Base-by-base conservation (phyloP, 2,329 filamentous ascomycete genomes). In the Fusarium pseudonygamai region DNA sequence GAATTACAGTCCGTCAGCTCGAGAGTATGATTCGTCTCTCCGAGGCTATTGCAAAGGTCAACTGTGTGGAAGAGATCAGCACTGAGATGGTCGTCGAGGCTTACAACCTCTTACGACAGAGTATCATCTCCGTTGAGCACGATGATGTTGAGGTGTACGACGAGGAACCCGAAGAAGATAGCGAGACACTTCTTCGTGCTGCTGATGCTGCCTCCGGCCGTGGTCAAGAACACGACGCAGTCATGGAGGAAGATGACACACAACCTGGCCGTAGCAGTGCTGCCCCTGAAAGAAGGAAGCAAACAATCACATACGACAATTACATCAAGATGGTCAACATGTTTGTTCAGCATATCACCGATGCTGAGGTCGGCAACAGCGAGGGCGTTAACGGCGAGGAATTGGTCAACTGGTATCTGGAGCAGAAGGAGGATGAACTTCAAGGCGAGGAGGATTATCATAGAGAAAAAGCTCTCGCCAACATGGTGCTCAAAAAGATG, bases 31-130 rank as follows among this genome's bases (percentile, higher is more conserved):
- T 99, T 75, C 94, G 96, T 73, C 86, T 99, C 63, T 96, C 93
- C 61, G 96, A 99, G 83, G 96, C 96, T n/a, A 98, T 99, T 75
- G 96, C 96, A 66, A 98, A 98, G 83, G 94, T 95, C 66, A 98
- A 97, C 80, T 99, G 96, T 80, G 94, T 97, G 20, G 93, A 96
- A 77, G 95, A 98, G 72, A 93, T 99, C 69, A 91, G 91, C 0
- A 88, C 93, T 3, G 89, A 90, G 1, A 97, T 98, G 83, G 96
- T 99, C 22, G 89, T 93, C 45, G 96, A 99, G 83, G 96, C 96
- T 0, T 98, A 93, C 82, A 94, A 96, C 77, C 88, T 99, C 15
- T 89, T 99, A 18, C 88, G 95, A 46, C 95, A 98, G 83, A 96
- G 93, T 82, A 99, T 99, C 81, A 98, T 99, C 78, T 96, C 93